Conservation (phyloP, 1,284 basidiomycete genomes). For the Boletus smithii region DNA sequence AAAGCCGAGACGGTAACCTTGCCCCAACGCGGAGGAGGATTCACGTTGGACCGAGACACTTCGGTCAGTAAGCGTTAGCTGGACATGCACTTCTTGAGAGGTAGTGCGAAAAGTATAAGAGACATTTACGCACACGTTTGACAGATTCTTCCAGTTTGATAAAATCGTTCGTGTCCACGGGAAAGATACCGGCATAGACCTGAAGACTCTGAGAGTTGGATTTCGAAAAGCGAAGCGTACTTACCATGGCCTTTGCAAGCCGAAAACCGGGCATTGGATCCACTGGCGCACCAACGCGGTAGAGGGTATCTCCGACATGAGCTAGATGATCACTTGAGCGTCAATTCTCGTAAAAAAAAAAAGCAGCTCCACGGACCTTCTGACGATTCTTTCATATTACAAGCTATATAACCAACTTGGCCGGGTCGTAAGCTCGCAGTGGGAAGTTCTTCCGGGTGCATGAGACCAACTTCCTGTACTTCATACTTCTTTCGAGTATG, state of each 20-base stretch:
- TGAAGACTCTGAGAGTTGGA: conserved; percentile 30
- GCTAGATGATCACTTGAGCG: conserved; percentile 45
- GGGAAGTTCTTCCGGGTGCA: conserved; percentile 85
- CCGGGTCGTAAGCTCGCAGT: conserved; percentile 74
- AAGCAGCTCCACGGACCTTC: conserved; percentile 59
- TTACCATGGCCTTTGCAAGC: conserved; percentile 90
- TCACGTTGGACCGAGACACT: conserved; percentile 92
- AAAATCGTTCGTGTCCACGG: conserved; percentile 89
- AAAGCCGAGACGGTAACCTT: conserved; percentile 94
- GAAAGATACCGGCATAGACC: conserved; percentile 96
- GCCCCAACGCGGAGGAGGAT: conserved; percentile 90
- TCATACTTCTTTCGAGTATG: conserved; percentile 92
- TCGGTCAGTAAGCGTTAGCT: conserved; percentile 85
- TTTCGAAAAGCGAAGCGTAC: not conserved
- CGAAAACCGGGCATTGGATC: conserved; percentile 91
- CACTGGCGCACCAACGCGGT: conserved; percentile 72
- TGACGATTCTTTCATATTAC: conserved; percentile 98
- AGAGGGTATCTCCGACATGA: conserved; percentile 91
- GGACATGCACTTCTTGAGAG: conserved; percentile 18
- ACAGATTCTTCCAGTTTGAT: conserved; percentile 95
- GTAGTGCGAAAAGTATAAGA: conserved; percentile 1
- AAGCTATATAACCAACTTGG: conserved; percentile 89
- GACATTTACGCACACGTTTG: conserved; percentile 59
- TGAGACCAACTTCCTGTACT: conserved; percentile 86
- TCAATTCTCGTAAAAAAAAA: not conserved